These are phyloP conservation scores for Aspergillus pseudotamarii DNA, from an alignment of 2,329 filamentous ascomycete species.

Conservation along the genomic window DNA sequence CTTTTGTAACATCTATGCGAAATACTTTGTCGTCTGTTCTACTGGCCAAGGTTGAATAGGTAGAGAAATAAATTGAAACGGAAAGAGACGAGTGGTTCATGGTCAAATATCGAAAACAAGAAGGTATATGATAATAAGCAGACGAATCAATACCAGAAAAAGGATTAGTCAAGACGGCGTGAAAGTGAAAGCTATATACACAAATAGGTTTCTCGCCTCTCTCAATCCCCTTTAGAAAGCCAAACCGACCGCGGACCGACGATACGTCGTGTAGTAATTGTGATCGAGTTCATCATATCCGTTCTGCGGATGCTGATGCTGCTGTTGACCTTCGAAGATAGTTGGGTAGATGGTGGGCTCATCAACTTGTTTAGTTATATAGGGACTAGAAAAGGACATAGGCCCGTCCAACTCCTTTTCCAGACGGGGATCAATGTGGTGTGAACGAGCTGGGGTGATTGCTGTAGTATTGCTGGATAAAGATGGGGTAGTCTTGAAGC, in stretches of 20 bases:
- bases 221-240: conserved; percentile 31
- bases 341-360: conserved; percentile 21
- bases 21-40: not conserved
- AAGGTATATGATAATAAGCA: not conserved
- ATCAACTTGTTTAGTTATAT: conserved; percentile 3
- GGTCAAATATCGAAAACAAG: not conserved
- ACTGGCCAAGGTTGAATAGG: not conserved
- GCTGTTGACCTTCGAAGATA: conserved; percentile 29
- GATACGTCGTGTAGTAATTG: conserved; percentile 19
- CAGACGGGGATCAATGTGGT: not conserved
- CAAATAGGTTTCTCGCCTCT: not conserved
- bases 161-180: not conserved
- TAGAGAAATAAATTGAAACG: not conserved
- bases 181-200: not conserved
- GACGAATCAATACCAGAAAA: not conserved
- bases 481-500: conserved; percentile 1
- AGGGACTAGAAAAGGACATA: not conserved
- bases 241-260: conserved; percentile 33
- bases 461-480: not conserved
- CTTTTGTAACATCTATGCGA: not conserved
- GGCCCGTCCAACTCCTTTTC: not conserved
- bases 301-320: conserved; percentile 22
- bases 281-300: conserved; percentile 14
- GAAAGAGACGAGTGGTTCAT: not conserved
- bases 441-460: not conserved